Percentiles rank a stretch among this genome's conserved stretches.
Conservation (phyloP, 2,329 filamentous ascomycete genomes). For the Diaporthe batatas region DNA sequence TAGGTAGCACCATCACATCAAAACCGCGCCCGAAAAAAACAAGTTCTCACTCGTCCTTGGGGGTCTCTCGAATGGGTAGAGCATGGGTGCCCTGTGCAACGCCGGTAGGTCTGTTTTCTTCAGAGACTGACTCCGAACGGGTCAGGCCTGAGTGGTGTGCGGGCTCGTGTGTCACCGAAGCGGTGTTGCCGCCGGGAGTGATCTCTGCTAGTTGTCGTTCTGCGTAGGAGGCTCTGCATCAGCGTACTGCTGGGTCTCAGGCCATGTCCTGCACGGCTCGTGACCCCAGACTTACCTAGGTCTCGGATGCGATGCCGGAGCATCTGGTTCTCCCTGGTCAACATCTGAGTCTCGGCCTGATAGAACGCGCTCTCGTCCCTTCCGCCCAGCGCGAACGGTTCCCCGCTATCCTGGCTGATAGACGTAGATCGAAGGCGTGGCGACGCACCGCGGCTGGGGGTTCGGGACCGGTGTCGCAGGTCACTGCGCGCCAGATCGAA, state of each 20-base stretch:
- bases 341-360: constrained; percentile 83
- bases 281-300: constrained; percentile 65
- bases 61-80: constrained; percentile 32
- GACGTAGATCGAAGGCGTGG: constrained; percentile 70
- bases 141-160: constrained; percentile 63
- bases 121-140: constrained; percentile 60
- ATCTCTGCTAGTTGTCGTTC: constrained; percentile 67
- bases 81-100: background rate
- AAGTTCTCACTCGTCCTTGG: constrained; percentile 36
- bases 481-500: constrained; percentile 71
- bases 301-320: constrained; percentile 80
- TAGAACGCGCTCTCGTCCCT: constrained; percentile 84
- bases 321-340: constrained; percentile 87
- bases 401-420: constrained; percentile 70
- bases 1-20: constrained; percentile 10
- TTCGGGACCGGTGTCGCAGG: constrained; percentile 69
- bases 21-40: background rate
- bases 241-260: constrained; percentile 36
- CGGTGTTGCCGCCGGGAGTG: constrained; percentile 47
- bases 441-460: constrained; percentile 69
- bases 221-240: constrained; percentile 46
- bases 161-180: constrained; percentile 60
- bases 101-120: constrained; percentile 48
- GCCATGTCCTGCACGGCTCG: background rate
- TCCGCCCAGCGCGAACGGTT: constrained; percentile 70